phyloP scores from a whole-genome alignment of 2,329 filamentous ascomycete genomes.

The Colletotrichum salicis region DNA sequence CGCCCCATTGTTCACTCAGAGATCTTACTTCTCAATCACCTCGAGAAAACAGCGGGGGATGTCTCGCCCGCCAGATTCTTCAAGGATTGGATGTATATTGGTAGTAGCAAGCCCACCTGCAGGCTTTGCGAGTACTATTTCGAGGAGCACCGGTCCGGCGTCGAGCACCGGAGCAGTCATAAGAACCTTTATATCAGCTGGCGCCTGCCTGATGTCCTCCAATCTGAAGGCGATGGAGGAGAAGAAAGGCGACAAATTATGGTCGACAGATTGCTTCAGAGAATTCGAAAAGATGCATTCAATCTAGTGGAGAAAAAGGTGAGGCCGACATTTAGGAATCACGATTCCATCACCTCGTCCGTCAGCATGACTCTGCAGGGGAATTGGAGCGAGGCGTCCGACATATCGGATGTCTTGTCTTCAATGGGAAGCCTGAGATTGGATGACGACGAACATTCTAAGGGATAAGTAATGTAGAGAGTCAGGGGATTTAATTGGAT shows the following conservation, averaged over 20 bases:
- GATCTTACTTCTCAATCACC: conserved; percentile 35
- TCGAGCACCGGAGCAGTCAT: conserved; percentile 44
- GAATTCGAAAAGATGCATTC: neutral
- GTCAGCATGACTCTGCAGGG: neutral
- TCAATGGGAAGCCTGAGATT: neutral
- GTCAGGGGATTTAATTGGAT: neutral
- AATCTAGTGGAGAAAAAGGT: neutral
- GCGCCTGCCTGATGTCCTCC: conserved; percentile 45
- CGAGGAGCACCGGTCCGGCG: conserved; percentile 36
- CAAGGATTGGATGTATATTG: conserved; percentile 47
- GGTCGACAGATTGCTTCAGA: neutral
- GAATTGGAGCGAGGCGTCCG: neutral
- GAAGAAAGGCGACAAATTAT: neutral
- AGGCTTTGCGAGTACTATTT: conserved; percentile 52
- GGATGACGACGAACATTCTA: neutral
- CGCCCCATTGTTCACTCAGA: conserved; percentile 50
- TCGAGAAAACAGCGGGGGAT: neutral
- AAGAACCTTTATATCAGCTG: conserved; percentile 52
- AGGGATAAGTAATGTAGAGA: neutral
- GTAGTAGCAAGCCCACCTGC: conserved; percentile 53
- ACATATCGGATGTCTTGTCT: neutral
- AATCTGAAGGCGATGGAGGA: neutral
- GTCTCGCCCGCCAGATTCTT: conserved; percentile 43
- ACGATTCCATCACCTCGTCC: conserved; percentile 8
- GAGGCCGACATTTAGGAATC: neutral